These are phyloP conservation scores for Austroboletus festivus DNA, from an alignment of 768 basidiomycete species.

Conservation along the genomic window DNA sequence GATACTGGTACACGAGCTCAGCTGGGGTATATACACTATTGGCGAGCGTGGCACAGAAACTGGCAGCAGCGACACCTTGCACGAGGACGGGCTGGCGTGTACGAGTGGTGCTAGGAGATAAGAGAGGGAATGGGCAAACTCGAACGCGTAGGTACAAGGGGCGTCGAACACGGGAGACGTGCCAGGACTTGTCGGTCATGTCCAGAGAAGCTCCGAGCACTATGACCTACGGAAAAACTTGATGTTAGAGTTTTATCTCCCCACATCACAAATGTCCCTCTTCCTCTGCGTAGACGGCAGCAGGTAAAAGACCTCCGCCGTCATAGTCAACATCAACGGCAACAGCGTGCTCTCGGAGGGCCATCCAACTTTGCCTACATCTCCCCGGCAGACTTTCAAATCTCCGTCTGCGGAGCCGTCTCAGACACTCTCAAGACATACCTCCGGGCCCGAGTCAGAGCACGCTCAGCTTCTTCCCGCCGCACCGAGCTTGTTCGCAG, in stretches of 20 bases:
- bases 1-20: constrained; percentile 73
- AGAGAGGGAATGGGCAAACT: constrained; percentile 64
- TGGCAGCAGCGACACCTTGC: constrained; percentile 54
- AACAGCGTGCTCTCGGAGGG: constrained; percentile 59
- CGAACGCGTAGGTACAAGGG: constrained; percentile 50
- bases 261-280: constrained; percentile 47
- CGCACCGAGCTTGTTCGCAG: constrained; percentile 45
- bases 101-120: constrained; percentile 71
- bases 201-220: constrained; percentile 18
- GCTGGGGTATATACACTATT: constrained; percentile 66
- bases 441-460: constrained; percentile 27
- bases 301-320: constrained; percentile 83
- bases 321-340: constrained; percentile 57
- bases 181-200: constrained; percentile 38
- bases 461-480: constrained; percentile 34
- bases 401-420: constrained; percentile 50
- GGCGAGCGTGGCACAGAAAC: constrained; percentile 65
- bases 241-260: too few relatives aligned
- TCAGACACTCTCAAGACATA: constrained; percentile 51
- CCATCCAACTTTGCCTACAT: constrained; percentile 88
- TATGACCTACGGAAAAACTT: too few relatives aligned
- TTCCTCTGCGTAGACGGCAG: constrained; percentile 87
- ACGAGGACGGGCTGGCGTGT: constrained; percentile 52
- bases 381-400: constrained; percentile 55
- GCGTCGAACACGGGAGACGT: constrained; percentile 52